A percentile compares a stretch with the other conserved stretches of the same genome.
Conservation (phyloP, 2,329 filamentous ascomycete genomes). For the Cylindrodendrum hubeiense region DNA sequence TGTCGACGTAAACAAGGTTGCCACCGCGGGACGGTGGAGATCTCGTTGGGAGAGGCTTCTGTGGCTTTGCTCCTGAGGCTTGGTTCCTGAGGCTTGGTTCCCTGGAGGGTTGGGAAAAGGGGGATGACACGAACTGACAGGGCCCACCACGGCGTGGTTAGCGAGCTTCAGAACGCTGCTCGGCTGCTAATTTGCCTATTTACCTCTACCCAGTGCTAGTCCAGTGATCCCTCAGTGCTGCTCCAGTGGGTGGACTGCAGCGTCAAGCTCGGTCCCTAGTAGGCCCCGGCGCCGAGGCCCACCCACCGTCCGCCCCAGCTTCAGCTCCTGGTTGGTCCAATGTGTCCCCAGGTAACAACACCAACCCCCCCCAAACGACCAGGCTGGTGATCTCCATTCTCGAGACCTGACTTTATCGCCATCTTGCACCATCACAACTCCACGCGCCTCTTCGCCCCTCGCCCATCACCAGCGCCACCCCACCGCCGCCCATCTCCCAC, state of each 20-base stretch:
- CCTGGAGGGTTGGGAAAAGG: background rate
- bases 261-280: conserved; percentile 9
- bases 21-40: conserved; percentile 5
- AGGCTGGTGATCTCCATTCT: conserved; percentile 42
- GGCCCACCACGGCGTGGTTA: too few relatives aligned
- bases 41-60: conserved; percentile 9
- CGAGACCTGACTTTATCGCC: conserved; percentile 26
- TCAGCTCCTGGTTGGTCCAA: conserved; percentile 41
- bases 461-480: background rate
- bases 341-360: conserved; percentile 39
- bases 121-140: conserved; percentile 7
- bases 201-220: background rate
- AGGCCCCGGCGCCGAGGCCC: conserved; percentile 21
- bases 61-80: conserved; percentile 17
- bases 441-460: background rate
- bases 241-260: conserved; percentile 9
- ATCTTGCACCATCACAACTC: conserved; percentile 19
- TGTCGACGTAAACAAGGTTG: conserved; percentile 8
- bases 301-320: conserved; percentile 26
- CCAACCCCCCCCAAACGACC: conserved; percentile 41
- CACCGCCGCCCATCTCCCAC: conserved; percentile 1
- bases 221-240: conserved; percentile 1
- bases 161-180: background rate
- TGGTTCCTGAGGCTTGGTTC: background rate
- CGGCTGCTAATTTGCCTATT: too few relatives aligned